Conservation (phyloP, 2,329 filamentous ascomycete genomes). For the Fusarium lateritium region DNA sequence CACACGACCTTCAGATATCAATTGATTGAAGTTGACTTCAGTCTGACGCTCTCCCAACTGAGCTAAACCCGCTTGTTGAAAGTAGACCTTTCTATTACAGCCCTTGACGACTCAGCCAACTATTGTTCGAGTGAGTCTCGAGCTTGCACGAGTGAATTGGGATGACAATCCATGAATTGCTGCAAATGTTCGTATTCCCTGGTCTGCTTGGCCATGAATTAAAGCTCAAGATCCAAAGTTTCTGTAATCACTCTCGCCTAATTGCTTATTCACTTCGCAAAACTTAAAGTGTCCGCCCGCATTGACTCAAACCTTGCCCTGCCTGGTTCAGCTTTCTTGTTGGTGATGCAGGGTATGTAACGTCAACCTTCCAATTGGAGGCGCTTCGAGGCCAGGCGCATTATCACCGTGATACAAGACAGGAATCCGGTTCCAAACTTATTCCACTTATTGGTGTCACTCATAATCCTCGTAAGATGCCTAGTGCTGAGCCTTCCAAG, state of each 20-base stretch:
- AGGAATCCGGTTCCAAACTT: too few relatives aligned
- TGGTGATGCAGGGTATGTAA: neutral
- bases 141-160: too few relatives aligned
- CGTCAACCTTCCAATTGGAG: too few relatives aligned
- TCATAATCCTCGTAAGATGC: conserved; percentile 4
- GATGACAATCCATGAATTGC: too few relatives aligned
- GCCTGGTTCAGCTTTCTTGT: neutral
- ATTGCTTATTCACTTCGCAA: neutral
- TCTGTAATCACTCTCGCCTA: neutral
- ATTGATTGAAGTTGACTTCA: conserved; percentile 44
- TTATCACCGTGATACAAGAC: neutral
- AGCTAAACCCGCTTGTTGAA: conserved; percentile 51
- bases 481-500: conserved; percentile 3
- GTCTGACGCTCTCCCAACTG: conserved; percentile 51
- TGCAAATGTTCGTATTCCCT: too few relatives aligned
- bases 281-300: neutral
- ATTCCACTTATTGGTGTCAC: neutral
- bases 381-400: neutral
- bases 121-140: too few relatives aligned
- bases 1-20: conserved; percentile 52
- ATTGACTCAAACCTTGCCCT: neutral
- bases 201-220: neutral
- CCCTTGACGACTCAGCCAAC: neutral
- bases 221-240: neutral
- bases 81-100: fast-evolving